phyloP scores from a whole-genome alignment of 257 asterid species.

The Solanum chmielewskii region DNA sequence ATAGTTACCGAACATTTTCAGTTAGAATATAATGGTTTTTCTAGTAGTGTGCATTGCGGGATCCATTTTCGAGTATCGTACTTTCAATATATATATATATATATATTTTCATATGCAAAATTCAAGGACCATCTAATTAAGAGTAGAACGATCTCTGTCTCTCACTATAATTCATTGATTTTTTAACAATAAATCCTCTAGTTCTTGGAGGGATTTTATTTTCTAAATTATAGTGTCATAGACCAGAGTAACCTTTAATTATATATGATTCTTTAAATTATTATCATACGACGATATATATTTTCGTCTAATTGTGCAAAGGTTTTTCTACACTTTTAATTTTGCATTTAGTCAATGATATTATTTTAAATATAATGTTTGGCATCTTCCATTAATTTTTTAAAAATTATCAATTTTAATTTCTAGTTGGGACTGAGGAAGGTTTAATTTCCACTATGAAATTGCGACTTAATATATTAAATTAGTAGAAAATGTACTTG shows the following conservation, averaged over 20 bases:
- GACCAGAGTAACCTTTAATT: neutral
- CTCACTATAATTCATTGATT: too few species aligned
- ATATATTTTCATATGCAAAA: too few species aligned
- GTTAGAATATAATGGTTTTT: too few species aligned
- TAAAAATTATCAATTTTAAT: neutral
- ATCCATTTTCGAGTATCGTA: neutral
- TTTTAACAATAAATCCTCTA: neutral
- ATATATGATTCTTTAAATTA: neutral
- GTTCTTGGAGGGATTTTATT: neutral
- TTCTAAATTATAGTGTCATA: neutral
- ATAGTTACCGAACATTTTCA: neutral
- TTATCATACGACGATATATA: neutral
- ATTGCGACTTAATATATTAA: neutral
- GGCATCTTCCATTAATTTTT: neutral
- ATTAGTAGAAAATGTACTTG: neutral
- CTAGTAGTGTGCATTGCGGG: neutral
- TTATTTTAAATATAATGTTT: neutral
- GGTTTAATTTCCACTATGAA: neutral
- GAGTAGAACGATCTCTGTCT: neutral
- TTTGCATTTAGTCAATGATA: neutral
- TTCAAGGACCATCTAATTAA: neutral
- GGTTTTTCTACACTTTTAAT: neutral
- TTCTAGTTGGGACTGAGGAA: neutral
- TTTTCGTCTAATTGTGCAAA: neutral
- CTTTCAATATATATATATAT: neutral